Base-by-base conservation (phyloP, 306 rosid genomes). In the Glycyrrhiza uralensis region DNA sequence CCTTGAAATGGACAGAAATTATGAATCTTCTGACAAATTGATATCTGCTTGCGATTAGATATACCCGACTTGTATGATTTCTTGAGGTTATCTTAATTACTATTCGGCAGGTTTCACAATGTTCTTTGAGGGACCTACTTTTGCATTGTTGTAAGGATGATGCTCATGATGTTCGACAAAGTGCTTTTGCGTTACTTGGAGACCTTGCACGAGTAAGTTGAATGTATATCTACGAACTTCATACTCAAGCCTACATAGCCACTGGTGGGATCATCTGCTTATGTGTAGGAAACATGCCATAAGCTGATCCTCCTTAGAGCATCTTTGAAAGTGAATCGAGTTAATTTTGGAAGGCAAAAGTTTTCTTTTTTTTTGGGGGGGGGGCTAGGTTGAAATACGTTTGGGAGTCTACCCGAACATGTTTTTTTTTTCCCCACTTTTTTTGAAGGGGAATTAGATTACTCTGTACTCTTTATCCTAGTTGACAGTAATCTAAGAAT, bases 141-240 rank as follows among this genome's bases (percentile, higher is more conserved):
- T 82, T 89, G 87, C 87, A 81, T 62, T 89, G 93, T 70, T 95
- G 99, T 82, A 66, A 74, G 80, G 99, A 95, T 80, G 97, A 92
- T 30, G 97, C 96, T 80, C 62, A 85, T 18, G 99, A 95, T 85
- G 91, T 95, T 68, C 91, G 97, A 32, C 99, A 95, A 76, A 92
- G 99, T 80, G 93, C 92, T 52, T 95, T 95, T 87, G 99, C 97
- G 15, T 79, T 95, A 75, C 93, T 95, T 61, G 99, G 99, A 59
- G 99, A 95, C 84, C 96, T 92, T 72, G 97, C 97, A 26, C 86
- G 97, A 81, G 99, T 95, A 92, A 88, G 97, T 88, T 62, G 56
- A 77, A 59, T 57, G 15, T 38, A 9, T 42, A 62, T 50, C 22
- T 41, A 26, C 58, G 24, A 35, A 67, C 68, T 29, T 49, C 33